A percentile compares a stretch with the other conserved stretches of the same genome.
Evolutionary conservation across 495 filamentous ascomycete genomes (phyloP).

Genomic region (Penicillium manginii): DNA sequence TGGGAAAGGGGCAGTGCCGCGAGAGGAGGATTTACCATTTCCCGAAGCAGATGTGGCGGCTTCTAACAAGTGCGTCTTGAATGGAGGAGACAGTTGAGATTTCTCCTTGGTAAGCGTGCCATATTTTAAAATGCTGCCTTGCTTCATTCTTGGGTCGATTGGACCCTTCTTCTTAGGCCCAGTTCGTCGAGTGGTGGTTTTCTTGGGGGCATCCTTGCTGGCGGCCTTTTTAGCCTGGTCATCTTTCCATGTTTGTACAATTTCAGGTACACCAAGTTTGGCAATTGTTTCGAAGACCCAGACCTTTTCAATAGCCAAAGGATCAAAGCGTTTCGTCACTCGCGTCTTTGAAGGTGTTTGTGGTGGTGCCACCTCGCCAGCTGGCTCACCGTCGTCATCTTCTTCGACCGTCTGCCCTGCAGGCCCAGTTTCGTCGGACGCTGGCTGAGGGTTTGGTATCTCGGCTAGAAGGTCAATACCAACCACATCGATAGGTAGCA

Average conservation of each 20-base stretch:
- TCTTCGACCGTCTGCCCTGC: slow-evolving; percentile 52
- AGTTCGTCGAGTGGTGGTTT: slow-evolving; percentile 34
- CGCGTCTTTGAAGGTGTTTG: slow-evolving; percentile 34
- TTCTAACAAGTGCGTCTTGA: slow-evolving; percentile 38
- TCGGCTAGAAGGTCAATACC: slow-evolving; percentile 73
- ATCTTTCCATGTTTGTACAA: slow-evolving; percentile 79
- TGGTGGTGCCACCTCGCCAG: slow-evolving; percentile 27
- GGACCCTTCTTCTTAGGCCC: slow-evolving; percentile 46
- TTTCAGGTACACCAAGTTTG: slow-evolving; percentile 69
- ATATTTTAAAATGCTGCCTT: slow-evolving; percentile 51
- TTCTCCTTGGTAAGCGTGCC: slow-evolving; percentile 48
- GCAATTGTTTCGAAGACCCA: slow-evolving; percentile 80
- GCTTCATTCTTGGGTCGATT: slow-evolving; percentile 49
- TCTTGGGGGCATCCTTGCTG: slow-evolving; percentile 32
- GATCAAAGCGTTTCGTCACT: slow-evolving; percentile 67
- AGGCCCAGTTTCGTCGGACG: slow-evolving; percentile 34
- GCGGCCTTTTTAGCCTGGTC: slow-evolving; percentile 40
- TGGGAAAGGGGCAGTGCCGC: slow-evolving; percentile 11
- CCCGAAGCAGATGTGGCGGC: slow-evolving; percentile 19
- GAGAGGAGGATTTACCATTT: slow-evolving; percentile 15
- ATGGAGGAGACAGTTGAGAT: slow-evolving; percentile 37
- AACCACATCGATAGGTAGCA: slow-evolving; percentile 75
- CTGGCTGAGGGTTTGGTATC: slow-evolving; percentile 58
- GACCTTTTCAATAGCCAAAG: slow-evolving; percentile 63
- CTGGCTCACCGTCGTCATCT: slow-evolving; percentile 51